These are phyloP conservation scores for Aspergillus heteromorphus DNA, from an alignment of 495 filamentous ascomycete species.

Conservation along the genomic window DNA sequence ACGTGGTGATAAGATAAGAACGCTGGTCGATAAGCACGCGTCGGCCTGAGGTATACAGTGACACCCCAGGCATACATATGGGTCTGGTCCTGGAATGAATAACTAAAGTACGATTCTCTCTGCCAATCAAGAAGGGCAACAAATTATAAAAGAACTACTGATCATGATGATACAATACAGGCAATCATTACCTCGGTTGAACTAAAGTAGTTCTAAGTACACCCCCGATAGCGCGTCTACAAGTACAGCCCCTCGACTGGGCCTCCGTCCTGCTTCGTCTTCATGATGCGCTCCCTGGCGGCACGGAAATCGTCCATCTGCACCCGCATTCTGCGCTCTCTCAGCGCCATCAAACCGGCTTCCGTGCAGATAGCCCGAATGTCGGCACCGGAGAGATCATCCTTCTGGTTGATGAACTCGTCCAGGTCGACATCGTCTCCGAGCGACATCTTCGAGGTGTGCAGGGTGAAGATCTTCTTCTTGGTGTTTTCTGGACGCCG, in stretches of 20 bases:
- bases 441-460: conserved; percentile 98
- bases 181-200: conserved; percentile 1
- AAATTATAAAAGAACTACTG: too few relatives aligned
- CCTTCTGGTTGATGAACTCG: conserved; percentile 98
- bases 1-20: conserved; percentile 1
- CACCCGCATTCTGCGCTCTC: conserved; percentile 95
- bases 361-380: conserved; percentile 99
- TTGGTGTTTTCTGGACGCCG: conserved; percentile 77
- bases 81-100: too few relatives aligned
- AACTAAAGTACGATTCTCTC: too few relatives aligned
- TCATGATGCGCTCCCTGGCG: conserved; percentile 89
- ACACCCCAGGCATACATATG: too few relatives aligned
- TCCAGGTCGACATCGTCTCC: conserved; percentile 93
- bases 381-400: conserved; percentile 94
- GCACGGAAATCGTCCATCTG: conserved; percentile 97
- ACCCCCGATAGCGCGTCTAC: conserved; percentile 46
- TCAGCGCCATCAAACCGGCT: conserved; percentile 88
- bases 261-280: conserved; percentile 98
- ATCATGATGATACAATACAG: background rate
- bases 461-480: conserved; percentile 99
- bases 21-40: background rate
- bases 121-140: too few relatives aligned
- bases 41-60: too few relatives aligned
- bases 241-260: conserved; percentile 93
- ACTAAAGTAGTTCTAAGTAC: conserved; percentile 7